A percentile compares a stretch with the other conserved stretches of the same genome.
Conservation (phyloP, 2,329 filamentous ascomycete species). For the Cladosporium cucumerinum region DNA sequence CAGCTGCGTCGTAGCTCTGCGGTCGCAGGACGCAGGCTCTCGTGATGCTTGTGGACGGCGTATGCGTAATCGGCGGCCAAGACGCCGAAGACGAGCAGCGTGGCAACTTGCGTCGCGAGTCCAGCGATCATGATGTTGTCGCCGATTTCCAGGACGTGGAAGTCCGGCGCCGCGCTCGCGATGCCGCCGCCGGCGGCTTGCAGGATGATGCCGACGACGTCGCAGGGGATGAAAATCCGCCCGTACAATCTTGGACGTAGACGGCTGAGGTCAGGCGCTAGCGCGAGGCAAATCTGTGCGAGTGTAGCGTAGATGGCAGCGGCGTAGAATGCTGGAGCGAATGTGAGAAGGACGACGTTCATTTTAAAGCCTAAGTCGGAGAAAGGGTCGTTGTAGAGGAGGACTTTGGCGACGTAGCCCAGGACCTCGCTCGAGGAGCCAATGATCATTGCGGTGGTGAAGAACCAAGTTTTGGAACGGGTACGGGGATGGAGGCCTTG, state of each 20-base stretch:
- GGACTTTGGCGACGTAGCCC: background rate
- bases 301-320: background rate
- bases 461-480: background rate
- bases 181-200: conserved; percentile 58
- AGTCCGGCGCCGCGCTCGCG: conserved; percentile 46
- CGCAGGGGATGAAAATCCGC: conserved; percentile 56
- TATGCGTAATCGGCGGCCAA: conserved; percentile 39
- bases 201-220: conserved; percentile 56
- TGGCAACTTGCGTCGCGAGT: conserved; percentile 55
- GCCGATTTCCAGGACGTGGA: conserved; percentile 30
- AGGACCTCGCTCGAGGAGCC: background rate
- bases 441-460: background rate
- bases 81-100: conserved; percentile 47
- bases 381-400: background rate
- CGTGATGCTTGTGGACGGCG: too few species aligned
- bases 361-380: background rate
- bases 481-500: background rate
- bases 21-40: too few species aligned
- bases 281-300: background rate
- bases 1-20: too few species aligned
- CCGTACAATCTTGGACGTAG: background rate
- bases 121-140: conserved; percentile 58
- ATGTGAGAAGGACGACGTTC: background rate
- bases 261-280: background rate
- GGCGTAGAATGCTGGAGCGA: background rate